A percentile compares a stretch with the other conserved stretches of the same genome.
Evolutionary conservation across 1,139 yeast species (phyloP).

Genomic region (Pneumocystis oryctolagi): DNA sequence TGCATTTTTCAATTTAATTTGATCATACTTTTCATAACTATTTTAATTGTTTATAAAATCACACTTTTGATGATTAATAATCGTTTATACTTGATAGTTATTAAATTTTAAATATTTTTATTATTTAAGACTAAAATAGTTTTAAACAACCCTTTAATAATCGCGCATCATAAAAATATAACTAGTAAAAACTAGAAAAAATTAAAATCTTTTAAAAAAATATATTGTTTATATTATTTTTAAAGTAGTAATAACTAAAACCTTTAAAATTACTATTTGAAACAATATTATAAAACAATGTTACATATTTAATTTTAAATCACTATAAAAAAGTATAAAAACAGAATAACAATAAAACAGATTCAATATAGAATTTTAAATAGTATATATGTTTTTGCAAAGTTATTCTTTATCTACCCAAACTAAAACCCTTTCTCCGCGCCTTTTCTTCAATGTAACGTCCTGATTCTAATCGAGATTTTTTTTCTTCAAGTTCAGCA

Average conservation of each 20-base stretch:
- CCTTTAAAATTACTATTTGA: neutral
- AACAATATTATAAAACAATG: neutral
- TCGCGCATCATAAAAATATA: neutral
- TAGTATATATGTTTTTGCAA: neutral
- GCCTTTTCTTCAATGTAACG: conserved; percentile 38
- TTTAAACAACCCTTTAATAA: neutral
- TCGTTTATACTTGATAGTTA: neutral
- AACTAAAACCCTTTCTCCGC: conserved; percentile 31
- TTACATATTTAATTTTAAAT: neutral
- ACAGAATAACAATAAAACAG: neutral
- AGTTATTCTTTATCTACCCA: conserved; percentile 3
- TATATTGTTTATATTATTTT: neutral
- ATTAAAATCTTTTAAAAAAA: neutral
- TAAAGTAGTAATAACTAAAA: neutral
- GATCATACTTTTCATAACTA: neutral
- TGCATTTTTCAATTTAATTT: neutral
- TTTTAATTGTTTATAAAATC: neutral
- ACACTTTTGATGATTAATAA: neutral
- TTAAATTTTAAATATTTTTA: neutral
- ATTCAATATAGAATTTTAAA: neutral
- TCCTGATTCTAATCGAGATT: conserved; percentile 63
- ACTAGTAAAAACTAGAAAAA: neutral
- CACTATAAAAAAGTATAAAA: neutral
- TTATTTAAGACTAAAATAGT: neutral
- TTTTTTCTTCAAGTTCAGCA: conserved; percentile 79